Evolutionary conservation across 179 eudicot genomes (phyloP), one percentile per base, ranked within the genome.

Genomic region (Beta lomatogona): DNA sequence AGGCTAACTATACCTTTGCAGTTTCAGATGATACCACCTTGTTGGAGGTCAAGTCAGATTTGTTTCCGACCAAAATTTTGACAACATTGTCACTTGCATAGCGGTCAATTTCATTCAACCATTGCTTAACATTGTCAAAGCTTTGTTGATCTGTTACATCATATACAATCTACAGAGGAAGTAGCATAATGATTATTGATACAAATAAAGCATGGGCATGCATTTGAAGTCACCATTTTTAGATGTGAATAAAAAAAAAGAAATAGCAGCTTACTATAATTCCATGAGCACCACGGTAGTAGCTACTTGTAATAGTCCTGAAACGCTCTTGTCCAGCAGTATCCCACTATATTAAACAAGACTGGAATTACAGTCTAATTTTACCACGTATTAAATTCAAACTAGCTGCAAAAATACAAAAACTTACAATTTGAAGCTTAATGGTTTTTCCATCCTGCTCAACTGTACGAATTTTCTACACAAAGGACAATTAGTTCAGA

Each of bases 271-370:
- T 86, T 80, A 89, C 87, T 18, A 89, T 85, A 52, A 89, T 87
- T 61, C 89, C 91, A 76, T 88, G 91, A 75, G 91, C 91, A 79
- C 91, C 91, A 28, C 89, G 87, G 76, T 88, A 88, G 85, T 88
- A 88, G 57, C 89, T 86, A 70, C 91, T 87, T n/a, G 91, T 88
- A 73, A 88, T 83, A 53, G 91, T 88, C 64, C 88, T 70, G 81
- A 88, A 88, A 66, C 88, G 89, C 71, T 88, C 89, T 79, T 88
- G 91, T 71, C 91, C 89, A 79, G 89, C 91, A 59, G 89, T 86
- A 82, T 86, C 89, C 89, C 89, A 86, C 89, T 86, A 65, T 36
- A 71, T 21, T 55, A 45, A 10, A 66, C 41, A 18, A 70, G 50
- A 15, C 14, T 21, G 67, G 31, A 48, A 53, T 75, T 59, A 83